These are phyloP conservation scores for Gossypium longicalyx DNA, from an alignment of 345 rosid genomes.

Conservation along the genomic window DNA sequence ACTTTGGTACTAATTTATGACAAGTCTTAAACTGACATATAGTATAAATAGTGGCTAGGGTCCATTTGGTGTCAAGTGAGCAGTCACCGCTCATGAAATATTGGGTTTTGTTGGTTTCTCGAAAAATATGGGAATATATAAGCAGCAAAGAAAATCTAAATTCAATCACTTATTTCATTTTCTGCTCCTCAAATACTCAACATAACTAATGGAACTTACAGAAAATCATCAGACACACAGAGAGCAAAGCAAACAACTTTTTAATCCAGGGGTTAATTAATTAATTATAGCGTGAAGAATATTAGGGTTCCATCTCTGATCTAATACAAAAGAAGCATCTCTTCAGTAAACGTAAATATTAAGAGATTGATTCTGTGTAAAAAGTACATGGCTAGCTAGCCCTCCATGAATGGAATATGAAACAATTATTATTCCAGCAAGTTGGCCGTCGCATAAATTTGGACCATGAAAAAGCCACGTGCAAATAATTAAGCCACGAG, in stretches of 20 bases:
- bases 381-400: neutral
- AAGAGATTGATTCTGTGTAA: neutral
- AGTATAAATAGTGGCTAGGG: neutral
- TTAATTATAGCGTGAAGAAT: neutral
- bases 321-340: neutral
- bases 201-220: constrained; percentile 3
- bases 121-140: neutral
- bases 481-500: constrained; percentile 14
- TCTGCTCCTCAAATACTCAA: constrained; percentile 14
- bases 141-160: neutral
- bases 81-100: constrained; percentile 19
- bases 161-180: neutral
- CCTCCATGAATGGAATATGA: neutral
- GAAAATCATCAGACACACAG: neutral
- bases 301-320: neutral
- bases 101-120: constrained; percentile 9
- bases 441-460: constrained; percentile 8
- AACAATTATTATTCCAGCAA: constrained; percentile 5
- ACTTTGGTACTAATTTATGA: neutral
- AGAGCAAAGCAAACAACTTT: neutral
- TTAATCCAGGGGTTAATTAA: neutral
- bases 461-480: constrained; percentile 14
- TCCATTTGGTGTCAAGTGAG: constrained; percentile 18
- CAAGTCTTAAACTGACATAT: neutral
- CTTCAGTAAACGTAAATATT: neutral